Percentiles rank a stretch among this genome's conserved stretches.
phyloP scores from a whole-genome alignment of 805 yeast genomes.

The Brettanomyces custersianus region DNA sequence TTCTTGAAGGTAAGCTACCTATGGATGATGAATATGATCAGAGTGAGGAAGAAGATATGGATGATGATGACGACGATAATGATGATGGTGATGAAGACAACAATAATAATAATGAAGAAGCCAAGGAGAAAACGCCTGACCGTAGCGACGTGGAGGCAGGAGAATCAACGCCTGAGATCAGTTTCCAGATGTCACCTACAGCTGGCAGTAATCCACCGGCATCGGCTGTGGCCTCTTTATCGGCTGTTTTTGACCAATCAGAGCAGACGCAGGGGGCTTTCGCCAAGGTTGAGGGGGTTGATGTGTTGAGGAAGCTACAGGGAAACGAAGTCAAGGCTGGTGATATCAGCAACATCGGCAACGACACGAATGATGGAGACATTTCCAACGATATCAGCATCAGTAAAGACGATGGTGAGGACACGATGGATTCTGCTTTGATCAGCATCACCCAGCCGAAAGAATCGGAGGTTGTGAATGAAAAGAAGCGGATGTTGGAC shows the following conservation, averaged over 20 bases:
- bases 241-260: constrained; percentile 18
- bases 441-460: neutral
- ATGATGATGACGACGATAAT: constrained; percentile 16
- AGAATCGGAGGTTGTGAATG: constrained; percentile 10
- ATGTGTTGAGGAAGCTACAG: constrained; percentile 1
- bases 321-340: neutral
- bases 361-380: constrained; percentile 3
- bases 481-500: constrained; percentile 15
- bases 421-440: neutral
- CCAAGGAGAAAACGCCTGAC: constrained; percentile 15
- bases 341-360: too few relatives aligned
- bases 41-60: constrained; percentile 11
- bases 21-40: constrained; percentile 15
- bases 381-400: neutral
- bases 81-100: constrained; percentile 19
- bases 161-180: constrained; percentile 23
- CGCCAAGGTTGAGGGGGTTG: constrained; percentile 10
- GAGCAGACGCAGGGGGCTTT: constrained; percentile 14
- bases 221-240: constrained; percentile 21
- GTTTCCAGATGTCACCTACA: constrained; percentile 21
- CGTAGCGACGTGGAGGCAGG: constrained; percentile 25
- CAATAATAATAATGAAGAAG: constrained; percentile 18
- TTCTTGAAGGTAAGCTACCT: constrained; percentile 10
- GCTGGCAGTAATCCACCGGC: constrained; percentile 24
- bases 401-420: neutral